Conservation (phyloP, 495 filamentous ascomycete species). For the Penicillium samsonianum region DNA sequence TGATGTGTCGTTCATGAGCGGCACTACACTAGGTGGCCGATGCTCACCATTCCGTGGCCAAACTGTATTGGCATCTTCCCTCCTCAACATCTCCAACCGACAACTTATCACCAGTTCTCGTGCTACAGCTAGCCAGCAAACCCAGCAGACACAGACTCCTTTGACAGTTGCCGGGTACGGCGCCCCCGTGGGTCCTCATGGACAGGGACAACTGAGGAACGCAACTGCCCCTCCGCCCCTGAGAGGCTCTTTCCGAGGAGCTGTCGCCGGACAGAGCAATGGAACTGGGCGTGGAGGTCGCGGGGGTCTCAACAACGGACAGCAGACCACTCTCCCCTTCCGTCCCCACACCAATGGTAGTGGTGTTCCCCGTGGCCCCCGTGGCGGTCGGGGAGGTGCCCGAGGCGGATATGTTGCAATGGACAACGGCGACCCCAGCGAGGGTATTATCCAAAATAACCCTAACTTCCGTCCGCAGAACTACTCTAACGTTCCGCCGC, state of each 20-base stretch:
- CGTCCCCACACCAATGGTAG: constrained; percentile 38
- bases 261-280: constrained; percentile 46
- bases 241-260: constrained; percentile 71
- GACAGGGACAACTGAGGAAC: constrained; percentile 68
- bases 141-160: constrained; percentile 50
- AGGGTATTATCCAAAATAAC: constrained; percentile 53
- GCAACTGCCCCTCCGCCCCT: constrained; percentile 69
- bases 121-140: constrained; percentile 63
- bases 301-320: constrained; percentile 45
- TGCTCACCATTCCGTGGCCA: constrained; percentile 97
- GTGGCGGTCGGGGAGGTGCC: constrained; percentile 33
- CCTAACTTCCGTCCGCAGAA: constrained; percentile 57
- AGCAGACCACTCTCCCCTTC: constrained; percentile 36
- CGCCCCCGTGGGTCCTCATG: constrained; percentile 53
- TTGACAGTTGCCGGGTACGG: constrained; percentile 64
- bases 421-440: constrained; percentile 51
- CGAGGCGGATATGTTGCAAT: constrained; percentile 55
- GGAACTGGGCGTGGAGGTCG: constrained; percentile 41
- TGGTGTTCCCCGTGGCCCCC: constrained; percentile 34
- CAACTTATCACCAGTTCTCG: constrained; percentile 78
- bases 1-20: constrained; percentile 93
- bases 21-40: constrained; percentile 81
- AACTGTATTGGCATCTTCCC: constrained; percentile 78
- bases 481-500: constrained; percentile 80
- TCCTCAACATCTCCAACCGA: constrained; percentile 81